Evolutionary conservation across 768 basidiomycete species (phyloP), one percentile per base, ranked within the genome.

Genomic region (Phylloporus sp.): DNA sequence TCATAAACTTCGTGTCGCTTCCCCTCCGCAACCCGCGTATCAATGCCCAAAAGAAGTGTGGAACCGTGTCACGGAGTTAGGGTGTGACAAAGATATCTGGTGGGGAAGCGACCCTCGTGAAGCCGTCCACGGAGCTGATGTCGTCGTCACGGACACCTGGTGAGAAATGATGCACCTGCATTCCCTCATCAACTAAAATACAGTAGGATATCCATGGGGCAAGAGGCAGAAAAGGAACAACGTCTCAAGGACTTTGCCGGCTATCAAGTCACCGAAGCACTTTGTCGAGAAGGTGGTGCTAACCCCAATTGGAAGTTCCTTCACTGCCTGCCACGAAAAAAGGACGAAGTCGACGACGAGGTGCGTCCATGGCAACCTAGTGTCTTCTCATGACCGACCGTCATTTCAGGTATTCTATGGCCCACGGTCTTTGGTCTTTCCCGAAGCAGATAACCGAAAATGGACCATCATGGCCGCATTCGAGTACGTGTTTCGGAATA

Each of bases 101-200:
- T 90, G 88, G 89, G 78, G 78, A 23, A 69, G 64, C 9, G 85
- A 90, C 56, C 94, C 95, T 1, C 76, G 74, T 41, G 90, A 93
- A 62, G 96, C 96, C 0, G 88, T 97, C 7, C 66, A 82, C 4
- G 84, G 81, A 35, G 96, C 96, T 7, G 90, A 97, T 59, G 81
- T 97, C n/a, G 88, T 97, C 38, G 80, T 96, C 10, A 99, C 96
- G 3, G 96, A 99, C 65, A 99, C 96, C 5, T 99, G 95, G 92
- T 90, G 49, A 47, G 75, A 63, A 37, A 34, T 15, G 20, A 21
- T 9, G 11, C 21, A 1, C 6, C 4, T 21, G 4, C 23, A 11
- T 17, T 10, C 7, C 22, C 7, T 23, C 39, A 20, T 38, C 14
- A 6, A 21, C 8, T 40, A 32, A 18, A 15, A 14, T 15, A 20